Evolutionary conservation across 2,329 filamentous ascomycete genomes (phyloP), one percentile per base, ranked within the genome.

Genomic region (Metarhizium sp.): DNA sequence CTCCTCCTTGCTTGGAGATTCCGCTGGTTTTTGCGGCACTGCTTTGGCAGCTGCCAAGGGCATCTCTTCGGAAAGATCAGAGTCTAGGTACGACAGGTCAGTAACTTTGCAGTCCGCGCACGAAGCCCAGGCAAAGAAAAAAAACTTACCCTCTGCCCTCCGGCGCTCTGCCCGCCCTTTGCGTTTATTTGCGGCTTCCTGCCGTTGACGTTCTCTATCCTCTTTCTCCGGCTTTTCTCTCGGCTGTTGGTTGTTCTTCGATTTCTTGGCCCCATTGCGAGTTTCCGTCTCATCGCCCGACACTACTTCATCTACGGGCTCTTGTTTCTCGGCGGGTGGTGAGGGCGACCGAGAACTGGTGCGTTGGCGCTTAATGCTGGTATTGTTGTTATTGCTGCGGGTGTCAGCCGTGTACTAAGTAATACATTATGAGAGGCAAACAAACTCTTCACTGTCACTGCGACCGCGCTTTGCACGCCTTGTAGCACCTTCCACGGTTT

Each of bases 401-500:
- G 64, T 54, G 55, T 61, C 62, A 55, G 45, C 45, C 14, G 11
- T 30, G 11, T 29, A 30, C 6, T 8, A 30, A 3, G 6, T 5
- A 10, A 8, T 13, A 18, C 10, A 30, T 14, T 14, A 18, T n/a
- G 7, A 13, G 7, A 29, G 25, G 45, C 42, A 50, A 34, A 83
- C 90, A 72, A 79, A 97, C 92, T 95, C 90, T 80, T 96, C 91
- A 66, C 90, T 96, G 58, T 94, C 90, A 65, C 94, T 95, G 59
- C 92, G 83, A 59, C 85, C 86, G 65, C 94, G 80, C 74, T 99
- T 99, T 29, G 83, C 79, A 65, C 88, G 84, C 60, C 87, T 80
- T 52, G 74, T 79, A 43, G 75, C 75, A 53, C 78, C 77, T 40
- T 86, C 84, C 13, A 59, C 46, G 14, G 69, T 67, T 38, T 77